A percentile compares a stretch with the other conserved stretches of the same genome.
These are phyloP conservation scores for Aspergillus oerlinghausenensis DNA, from an alignment of 2,329 filamentous ascomycete genomes.

Conservation along the genomic window DNA sequence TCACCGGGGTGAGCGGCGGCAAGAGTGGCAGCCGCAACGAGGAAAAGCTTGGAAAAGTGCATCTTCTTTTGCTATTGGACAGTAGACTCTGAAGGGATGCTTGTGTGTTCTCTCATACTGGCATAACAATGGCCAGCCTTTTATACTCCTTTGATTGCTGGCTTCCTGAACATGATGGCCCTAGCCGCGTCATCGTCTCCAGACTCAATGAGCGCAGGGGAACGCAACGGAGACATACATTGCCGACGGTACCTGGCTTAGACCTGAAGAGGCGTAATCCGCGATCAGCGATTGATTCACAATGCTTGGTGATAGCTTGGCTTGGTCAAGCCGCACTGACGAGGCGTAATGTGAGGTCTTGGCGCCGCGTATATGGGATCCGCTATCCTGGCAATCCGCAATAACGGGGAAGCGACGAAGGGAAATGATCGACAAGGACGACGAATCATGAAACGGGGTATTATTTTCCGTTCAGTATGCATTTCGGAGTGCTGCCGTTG, in stretches of 20 bases:
- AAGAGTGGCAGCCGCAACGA: slow-evolving; percentile 26
- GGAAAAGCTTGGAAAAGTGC: slow-evolving; percentile 28
- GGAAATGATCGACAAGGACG: neutral
- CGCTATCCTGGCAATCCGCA: neutral
- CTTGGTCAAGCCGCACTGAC: neutral
- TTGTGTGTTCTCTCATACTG: neutral
- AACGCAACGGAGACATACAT: neutral
- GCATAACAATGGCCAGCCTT: neutral
- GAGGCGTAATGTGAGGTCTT: slow-evolving; percentile 3
- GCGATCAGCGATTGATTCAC: neutral
- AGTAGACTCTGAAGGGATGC: neutral
- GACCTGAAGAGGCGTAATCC: neutral
- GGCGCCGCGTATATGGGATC: slow-evolving; percentile 12
- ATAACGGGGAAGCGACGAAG: neutral
- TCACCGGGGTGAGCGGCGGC: slow-evolving; percentile 29
- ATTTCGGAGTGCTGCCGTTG: no score
- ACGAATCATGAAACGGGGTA: neutral
- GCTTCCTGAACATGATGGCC: neutral
- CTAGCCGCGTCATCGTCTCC: slow-evolving; percentile 5
- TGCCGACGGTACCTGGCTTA: neutral
- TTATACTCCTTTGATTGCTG: neutral
- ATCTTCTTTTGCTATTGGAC: slow-evolving; percentile 7
- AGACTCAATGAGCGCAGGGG: neutral
- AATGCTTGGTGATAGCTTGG: neutral
- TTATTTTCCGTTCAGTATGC: neutral